Base-by-base conservation (phyloP, 1,284 basidiomycete genomes). In the Neonothopanus nambi region DNA sequence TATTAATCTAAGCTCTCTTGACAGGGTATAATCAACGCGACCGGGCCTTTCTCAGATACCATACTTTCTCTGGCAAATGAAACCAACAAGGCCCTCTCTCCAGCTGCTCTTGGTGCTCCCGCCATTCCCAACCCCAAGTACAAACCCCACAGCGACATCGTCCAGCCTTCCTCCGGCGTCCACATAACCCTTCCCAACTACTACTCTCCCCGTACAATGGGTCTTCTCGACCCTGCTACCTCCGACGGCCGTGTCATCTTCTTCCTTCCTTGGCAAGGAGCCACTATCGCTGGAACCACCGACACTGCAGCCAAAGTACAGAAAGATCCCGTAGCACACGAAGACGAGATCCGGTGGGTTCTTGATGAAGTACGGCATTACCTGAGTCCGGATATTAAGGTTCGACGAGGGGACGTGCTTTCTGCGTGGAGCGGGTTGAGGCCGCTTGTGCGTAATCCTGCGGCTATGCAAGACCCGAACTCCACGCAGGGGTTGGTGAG, bases 251-350 rank as follows among this genome's bases (percentile, higher is more conserved):
- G 96, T 42, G 95, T 99, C 56, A 96, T 98, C 67, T 99, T 98
- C 81, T 98, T 98, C 84, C 81, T 99, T 18, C 96, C 96, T 0
- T 99, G 96, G 96, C 91, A 98, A 74, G 96, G 96, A 20, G 93
- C 92, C 73, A 95, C 95, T 45, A 96, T 99, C 59, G 96, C 96
- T 3, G 96, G 95, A 23, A 98, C 96, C 5, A 99, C 96, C 18
- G 96, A 99, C 70, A 82, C 91, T 0, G 89, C 93, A 0, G 85
- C 90, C 0, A 71, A 73, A 3, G 91, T 98, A 53, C 81, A 84
- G 51, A 80, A 85, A 46, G 87, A 96, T 63, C 95, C 96, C 3
- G 76, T 81, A 9, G 93, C 95, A 2, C 79, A 82, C 41, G 96
- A 98, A 72, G 92, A 97, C 63, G 96, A 99, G 67, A 95, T 99